A percentile compares a stretch with the other conserved stretches of the same genome.
Conservation (phyloP, 495 filamentous ascomycete genomes). For the Tirmania nivea region DNA sequence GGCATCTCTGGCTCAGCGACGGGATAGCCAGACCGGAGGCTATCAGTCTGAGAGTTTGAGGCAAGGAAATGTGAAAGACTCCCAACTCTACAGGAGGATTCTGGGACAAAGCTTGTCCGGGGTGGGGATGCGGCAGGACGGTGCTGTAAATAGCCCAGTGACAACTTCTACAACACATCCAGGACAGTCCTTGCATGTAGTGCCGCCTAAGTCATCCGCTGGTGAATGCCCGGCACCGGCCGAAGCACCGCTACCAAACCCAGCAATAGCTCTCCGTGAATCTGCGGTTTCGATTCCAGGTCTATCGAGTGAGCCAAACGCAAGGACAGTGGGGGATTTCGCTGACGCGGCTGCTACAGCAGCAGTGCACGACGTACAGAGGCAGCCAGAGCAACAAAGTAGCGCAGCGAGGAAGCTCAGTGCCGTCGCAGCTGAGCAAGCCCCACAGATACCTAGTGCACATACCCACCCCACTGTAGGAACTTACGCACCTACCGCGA, state of each 20-base stretch:
- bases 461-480: slow-evolving; percentile 23
- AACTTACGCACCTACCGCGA: slow-evolving; percentile 21
- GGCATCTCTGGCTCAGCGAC: not conserved
- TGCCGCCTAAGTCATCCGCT: slow-evolving; percentile 31
- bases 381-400: slow-evolving; percentile 5
- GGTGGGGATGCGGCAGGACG: slow-evolving; percentile 38
- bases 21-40: slow-evolving; percentile 5
- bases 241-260: not conserved
- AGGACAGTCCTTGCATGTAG: slow-evolving; percentile 33
- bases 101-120: slow-evolving; percentile 71
- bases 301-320: slow-evolving; percentile 62
- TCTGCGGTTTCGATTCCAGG: slow-evolving; percentile 34
- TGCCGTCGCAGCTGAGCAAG: slow-evolving; percentile 18
- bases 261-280: slow-evolving; percentile 11
- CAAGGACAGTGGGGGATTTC: slow-evolving; percentile 54
- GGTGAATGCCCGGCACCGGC: not conserved
- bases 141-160: slow-evolving; percentile 22
- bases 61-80: slow-evolving; percentile 31
- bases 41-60: slow-evolving; percentile 7
- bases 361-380: slow-evolving; percentile 52
- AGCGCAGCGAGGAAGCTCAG: slow-evolving; percentile 6
- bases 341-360: slow-evolving; percentile 78
- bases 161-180: slow-evolving; percentile 20
- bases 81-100: slow-evolving; percentile 79
- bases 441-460: not conserved